Conservation (phyloP, 495 filamentous ascomycete species). For the Neurospora discreta region DNA sequence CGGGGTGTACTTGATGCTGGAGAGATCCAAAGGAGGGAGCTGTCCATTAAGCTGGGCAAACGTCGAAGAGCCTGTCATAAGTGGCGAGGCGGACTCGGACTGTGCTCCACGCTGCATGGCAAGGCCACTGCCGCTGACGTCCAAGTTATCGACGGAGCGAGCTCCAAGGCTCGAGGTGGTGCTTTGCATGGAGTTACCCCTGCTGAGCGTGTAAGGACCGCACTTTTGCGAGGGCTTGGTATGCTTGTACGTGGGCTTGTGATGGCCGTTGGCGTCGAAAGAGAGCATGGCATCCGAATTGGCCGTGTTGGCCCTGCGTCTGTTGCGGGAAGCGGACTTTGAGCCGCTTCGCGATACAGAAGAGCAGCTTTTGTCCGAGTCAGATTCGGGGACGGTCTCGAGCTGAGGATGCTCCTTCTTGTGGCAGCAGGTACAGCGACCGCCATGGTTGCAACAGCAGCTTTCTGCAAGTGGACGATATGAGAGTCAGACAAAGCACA, state of each 20-base stretch:
- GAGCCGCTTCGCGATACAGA: slow-evolving; percentile 30
- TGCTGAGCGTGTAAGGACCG: slow-evolving; percentile 73
- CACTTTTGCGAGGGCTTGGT: slow-evolving; percentile 76
- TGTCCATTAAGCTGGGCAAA: slow-evolving; percentile 50
- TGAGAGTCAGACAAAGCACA: slow-evolving; percentile 34
- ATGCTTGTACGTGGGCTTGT: slow-evolving; percentile 84
- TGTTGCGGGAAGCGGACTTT: slow-evolving; percentile 46
- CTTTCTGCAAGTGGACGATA: slow-evolving; percentile 48
- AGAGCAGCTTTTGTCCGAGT: slow-evolving; percentile 38
- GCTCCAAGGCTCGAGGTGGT: slow-evolving; percentile 40
- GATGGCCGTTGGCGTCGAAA: slow-evolving; percentile 85
- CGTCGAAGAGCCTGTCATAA: slow-evolving; percentile 43
- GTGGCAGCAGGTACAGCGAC: slow-evolving; percentile 80
- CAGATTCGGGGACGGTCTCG: slow-evolving; percentile 61
- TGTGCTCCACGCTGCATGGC: slow-evolving; percentile 40
- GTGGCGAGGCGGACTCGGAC: slow-evolving; percentile 63
- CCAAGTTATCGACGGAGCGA: slow-evolving; percentile 58
- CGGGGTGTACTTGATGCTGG: slow-evolving; percentile 39
- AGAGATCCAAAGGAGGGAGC: slow-evolving; percentile 56
- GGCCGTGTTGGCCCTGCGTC: slow-evolving; percentile 59
- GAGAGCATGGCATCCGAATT: slow-evolving; percentile 76
- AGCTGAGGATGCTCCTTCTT: slow-evolving; percentile 74
- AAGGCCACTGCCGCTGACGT: slow-evolving; percentile 8
- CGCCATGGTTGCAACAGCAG: slow-evolving; percentile 85
- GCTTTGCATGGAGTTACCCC: slow-evolving; percentile 60